Percentiles rank a stretch among this genome's conserved stretches.
These are phyloP conservation scores for Aspergillus sp. DNA, from an alignment of 2,329 filamentous ascomycete species.

Conservation along the genomic window DNA sequence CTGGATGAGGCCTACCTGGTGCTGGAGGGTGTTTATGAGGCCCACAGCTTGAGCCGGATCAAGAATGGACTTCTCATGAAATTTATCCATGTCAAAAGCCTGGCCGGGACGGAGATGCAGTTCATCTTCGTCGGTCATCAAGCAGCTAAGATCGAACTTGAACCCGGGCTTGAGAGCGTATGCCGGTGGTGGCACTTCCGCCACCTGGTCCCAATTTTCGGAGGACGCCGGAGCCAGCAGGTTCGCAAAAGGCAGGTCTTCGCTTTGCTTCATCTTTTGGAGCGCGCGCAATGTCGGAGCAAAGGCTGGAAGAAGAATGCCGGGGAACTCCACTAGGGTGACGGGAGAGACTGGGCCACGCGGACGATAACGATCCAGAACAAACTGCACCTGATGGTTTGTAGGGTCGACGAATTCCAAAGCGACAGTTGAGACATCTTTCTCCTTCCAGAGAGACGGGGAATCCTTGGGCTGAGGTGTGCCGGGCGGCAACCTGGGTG, in stretches of 20 bases:
- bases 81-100: slow-evolving; percentile 19
- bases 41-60: slow-evolving; percentile 26
- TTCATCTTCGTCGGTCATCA: slow-evolving; percentile 27
- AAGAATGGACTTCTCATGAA: slow-evolving; percentile 20
- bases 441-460: slow-evolving; percentile 27
- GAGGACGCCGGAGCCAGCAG: slow-evolving; percentile 35
- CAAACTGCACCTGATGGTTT: slow-evolving; percentile 24
- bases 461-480: not conserved
- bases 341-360: slow-evolving; percentile 11
- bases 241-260: slow-evolving; percentile 53
- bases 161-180: slow-evolving; percentile 56
- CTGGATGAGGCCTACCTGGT: slow-evolving; percentile 27
- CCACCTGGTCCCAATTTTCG: slow-evolving; percentile 13
- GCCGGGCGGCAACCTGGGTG: not conserved
- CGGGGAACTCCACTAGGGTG: slow-evolving; percentile 62
- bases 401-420: slow-evolving; percentile 31
- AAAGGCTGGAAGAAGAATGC: slow-evolving; percentile 60
- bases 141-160: slow-evolving; percentile 41
- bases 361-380: slow-evolving; percentile 19
- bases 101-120: slow-evolving; percentile 19
- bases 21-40: slow-evolving; percentile 20
- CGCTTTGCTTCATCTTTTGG: slow-evolving; percentile 52
- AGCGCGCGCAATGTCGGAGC: slow-evolving; percentile 58
- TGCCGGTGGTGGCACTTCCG: slow-evolving; percentile 48
- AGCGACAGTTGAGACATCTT: slow-evolving; percentile 29